Evolutionary conservation across 306 rosid genomes (phyloP), one percentile per base, ranked within the genome.

Genomic region (cucumber (Cucumis sativus)): DNA sequence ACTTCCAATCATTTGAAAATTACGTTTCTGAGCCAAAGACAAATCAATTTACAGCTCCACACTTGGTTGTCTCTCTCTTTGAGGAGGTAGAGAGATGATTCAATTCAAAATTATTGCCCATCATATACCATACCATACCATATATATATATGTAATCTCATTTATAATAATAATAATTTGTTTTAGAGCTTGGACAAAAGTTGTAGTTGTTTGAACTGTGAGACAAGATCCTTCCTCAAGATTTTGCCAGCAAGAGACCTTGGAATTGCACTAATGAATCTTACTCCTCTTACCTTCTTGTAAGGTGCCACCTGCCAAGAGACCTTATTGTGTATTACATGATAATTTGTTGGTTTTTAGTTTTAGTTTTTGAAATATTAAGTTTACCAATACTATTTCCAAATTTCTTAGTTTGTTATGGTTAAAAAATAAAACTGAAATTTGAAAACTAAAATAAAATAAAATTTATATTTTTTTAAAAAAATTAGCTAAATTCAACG

Each of bases 191-290:
- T 88, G 69, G 96, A 88, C 66, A 79, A 71, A 65, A 75, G 79
- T 0, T 12, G 51, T 62, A 80, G 85, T 15, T 72, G 77, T 81
- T 86, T 90, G 89, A 74, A 88, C 61, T 59, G 87, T 43, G 87
- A 79, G 62, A 94, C 80, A 79, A 94, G 90, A 71, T 94, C 91
- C 88, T 94, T 94, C 78, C 98, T 91, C 83, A 94, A 81, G 74
- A 91, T 94, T 89, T 90, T 94, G 83, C 98, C 96, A 47, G 98
- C 94, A 71, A 86, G 84, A 52, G 98, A 94, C 81, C 90, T 88
- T 74, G 97, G 98, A 80, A 94, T 89, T 41, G 84, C 71, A 62
- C 82, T 80, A 47, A 86, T 85, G 57, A 94, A 91, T 30, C 82
- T 78, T 70, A 94, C 97, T 79, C 78, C 86, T 86, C 97, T 86